Evolutionary conservation across 1,284 basidiomycete genomes (phyloP).

Genomic region (Leucoagaricus sp.): DNA sequence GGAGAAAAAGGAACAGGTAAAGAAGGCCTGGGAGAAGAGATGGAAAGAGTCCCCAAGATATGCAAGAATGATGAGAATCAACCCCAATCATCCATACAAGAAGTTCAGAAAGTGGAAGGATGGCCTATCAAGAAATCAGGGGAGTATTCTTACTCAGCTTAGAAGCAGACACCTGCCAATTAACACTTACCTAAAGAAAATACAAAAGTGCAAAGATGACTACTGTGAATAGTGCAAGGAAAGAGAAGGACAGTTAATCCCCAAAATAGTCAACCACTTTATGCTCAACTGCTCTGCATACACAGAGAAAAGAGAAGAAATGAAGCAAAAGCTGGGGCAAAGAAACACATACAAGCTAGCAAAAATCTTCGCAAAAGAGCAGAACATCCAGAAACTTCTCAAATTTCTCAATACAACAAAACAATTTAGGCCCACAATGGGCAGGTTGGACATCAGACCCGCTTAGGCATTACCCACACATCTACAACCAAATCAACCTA

Average conservation of each 20-base stretch:
- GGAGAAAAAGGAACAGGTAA: conserved; percentile 5
- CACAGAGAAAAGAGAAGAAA: not conserved
- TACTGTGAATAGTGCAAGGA: conserved; percentile 11
- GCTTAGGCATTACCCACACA: no score
- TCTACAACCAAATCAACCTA: not conserved
- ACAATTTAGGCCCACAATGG: not conserved
- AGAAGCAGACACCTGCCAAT: conserved; percentile 17
- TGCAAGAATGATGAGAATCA: conserved; percentile 11
- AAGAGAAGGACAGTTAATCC: not conserved
- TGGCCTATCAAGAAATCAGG: conserved; percentile 17
- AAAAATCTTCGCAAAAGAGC: not conserved
- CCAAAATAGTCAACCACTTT: conserved; percentile 18
- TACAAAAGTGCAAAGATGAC: conserved; percentile 6
- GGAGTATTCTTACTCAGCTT: conserved; percentile 28
- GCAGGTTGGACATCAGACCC: not conserved
- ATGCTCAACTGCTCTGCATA: conserved; percentile 17
- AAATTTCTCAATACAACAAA: not conserved
- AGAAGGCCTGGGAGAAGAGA: not conserved
- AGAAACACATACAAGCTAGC: not conserved
- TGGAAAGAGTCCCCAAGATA: conserved; percentile 21
- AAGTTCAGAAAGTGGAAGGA: conserved; percentile 19
- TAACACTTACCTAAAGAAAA: conserved; percentile 15
- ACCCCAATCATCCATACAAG: conserved; percentile 19
- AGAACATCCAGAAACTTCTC: not conserved
- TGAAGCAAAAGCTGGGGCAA: not conserved